Evolutionary conservation across 805 yeast species (phyloP).

Genomic region (Teunomyces pallodes): DNA sequence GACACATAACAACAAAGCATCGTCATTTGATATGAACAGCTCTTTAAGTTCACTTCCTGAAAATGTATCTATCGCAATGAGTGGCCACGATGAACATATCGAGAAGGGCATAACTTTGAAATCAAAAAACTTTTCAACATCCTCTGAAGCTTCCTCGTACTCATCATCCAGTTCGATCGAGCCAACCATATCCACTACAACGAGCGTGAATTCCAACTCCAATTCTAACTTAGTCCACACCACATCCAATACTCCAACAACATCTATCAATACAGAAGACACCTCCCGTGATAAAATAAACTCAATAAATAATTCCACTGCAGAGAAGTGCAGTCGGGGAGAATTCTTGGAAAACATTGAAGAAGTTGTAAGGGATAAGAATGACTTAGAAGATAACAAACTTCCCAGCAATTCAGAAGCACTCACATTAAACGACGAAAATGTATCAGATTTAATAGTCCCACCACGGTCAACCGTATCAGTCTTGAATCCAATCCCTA

Average conservation of each 20-base stretch:
- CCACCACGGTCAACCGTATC: not conserved
- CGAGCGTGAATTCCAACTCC: slow-evolving; percentile 9
- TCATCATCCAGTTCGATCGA: slow-evolving; percentile 7
- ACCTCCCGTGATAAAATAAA: slow-evolving; percentile 1
- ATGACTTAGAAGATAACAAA: not conserved
- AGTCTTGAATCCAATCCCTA: not conserved
- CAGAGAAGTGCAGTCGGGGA: slow-evolving; percentile 1
- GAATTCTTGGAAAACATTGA: slow-evolving; percentile 1
- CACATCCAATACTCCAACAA: slow-evolving; percentile 30
- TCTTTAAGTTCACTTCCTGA: slow-evolving; percentile 3
- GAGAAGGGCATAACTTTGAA: not conserved
- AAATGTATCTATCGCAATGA: not conserved
- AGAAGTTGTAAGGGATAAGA: not conserved
- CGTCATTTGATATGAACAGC: slow-evolving; percentile 2
- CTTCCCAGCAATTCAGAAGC: not conserved
- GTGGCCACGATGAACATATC: too few relatives aligned
- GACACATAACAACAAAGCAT: slow-evolving; percentile 3
- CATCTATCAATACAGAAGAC: slow-evolving; percentile 22
- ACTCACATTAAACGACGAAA: not conserved
- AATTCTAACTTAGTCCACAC: slow-evolving; percentile 20
- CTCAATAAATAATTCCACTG: not conserved
- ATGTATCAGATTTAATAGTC: not conserved
- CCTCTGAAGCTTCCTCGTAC: slow-evolving; percentile 3
- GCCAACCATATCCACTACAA: slow-evolving; percentile 3
- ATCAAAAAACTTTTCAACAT: not conserved